Percentiles rank a stretch among this genome's conserved stretches.
phyloP scores from a whole-genome alignment of 345 rosid genomes.

The Anacardium occidentale region DNA sequence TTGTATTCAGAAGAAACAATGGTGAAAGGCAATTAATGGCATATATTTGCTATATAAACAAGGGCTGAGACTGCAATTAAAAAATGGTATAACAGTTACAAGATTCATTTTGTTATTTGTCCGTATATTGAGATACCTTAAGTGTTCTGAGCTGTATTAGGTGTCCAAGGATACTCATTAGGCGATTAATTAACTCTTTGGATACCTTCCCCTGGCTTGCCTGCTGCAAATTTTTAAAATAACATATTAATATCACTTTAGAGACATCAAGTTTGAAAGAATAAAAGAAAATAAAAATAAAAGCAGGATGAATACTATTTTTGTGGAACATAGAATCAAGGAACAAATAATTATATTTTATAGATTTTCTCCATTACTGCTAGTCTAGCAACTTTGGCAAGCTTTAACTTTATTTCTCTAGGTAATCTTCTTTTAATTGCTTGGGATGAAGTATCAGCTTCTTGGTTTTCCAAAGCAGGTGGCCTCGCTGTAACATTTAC shows the following conservation, averaged over 20 bases:
- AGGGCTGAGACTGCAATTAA: conserved; percentile 4
- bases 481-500: conserved; percentile 67
- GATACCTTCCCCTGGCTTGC: conserved; percentile 79
- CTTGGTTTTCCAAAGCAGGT: conserved; percentile 72
- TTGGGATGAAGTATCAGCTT: conserved; percentile 64
- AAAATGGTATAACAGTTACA: not conserved
- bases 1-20: not conserved
- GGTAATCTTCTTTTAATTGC: conserved; percentile 81
- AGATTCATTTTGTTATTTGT: not conserved
- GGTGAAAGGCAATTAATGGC: not conserved
- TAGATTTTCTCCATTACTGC: conserved; percentile 43
- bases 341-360: not conserved
- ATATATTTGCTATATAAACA: not conserved
- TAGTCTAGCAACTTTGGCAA: conserved; percentile 73
- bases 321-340: conserved; percentile 11
- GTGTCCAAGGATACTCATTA: conserved; percentile 89
- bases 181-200: conserved; percentile 75
- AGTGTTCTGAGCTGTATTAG: conserved; percentile 86
- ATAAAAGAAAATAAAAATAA: not conserved
- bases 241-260: conserved; percentile 12
- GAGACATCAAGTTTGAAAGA: conserved; percentile 10
- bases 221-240: conserved; percentile 39
- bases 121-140: conserved; percentile 52
- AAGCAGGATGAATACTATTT: conserved; percentile 1
- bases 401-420: conserved; percentile 62